These are phyloP conservation scores for Boletus rex-veris DNA, from an alignment of 768 basidiomycete genomes.

Conservation along the genomic window DNA sequence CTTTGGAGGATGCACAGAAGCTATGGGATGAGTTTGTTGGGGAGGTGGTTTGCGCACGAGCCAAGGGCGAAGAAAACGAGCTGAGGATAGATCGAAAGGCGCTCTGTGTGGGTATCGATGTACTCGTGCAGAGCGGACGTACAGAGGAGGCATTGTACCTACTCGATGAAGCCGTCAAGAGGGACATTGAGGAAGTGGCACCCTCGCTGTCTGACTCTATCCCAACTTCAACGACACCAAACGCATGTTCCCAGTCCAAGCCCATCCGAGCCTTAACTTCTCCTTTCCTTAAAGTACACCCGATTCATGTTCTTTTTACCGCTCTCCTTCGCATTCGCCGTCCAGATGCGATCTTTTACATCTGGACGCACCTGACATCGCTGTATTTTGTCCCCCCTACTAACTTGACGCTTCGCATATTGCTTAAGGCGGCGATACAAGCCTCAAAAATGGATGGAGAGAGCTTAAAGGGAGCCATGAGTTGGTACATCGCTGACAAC, in stretches of 20 bases:
- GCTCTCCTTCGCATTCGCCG: constrained; percentile 49
- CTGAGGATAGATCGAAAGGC: constrained; percentile 43
- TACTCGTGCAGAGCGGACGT: constrained; percentile 41
- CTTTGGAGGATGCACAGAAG: constrained; percentile 37
- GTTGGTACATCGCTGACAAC: constrained; percentile 23
- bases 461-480: constrained; percentile 47
- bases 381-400: constrained; percentile 61
- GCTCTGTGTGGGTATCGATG: constrained; percentile 49
- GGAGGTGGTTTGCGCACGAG: constrained; percentile 7
- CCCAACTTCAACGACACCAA: not conserved
- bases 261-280: not conserved
- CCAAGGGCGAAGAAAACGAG: not conserved
- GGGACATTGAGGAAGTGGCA: constrained; percentile 11
- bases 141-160: constrained; percentile 48
- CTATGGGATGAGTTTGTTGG: constrained; percentile 42
- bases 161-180: constrained; percentile 41
- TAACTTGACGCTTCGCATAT: constrained; percentile 49
- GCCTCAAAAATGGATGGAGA: constrained; percentile 51
- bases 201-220: not conserved
- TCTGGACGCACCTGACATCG: constrained; percentile 64
- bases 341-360: constrained; percentile 58
- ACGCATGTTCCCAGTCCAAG: not conserved
- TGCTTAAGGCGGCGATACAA: constrained; percentile 59
- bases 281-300: constrained; percentile 22
- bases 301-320: constrained; percentile 45